Percentiles rank a stretch among this genome's conserved stretches.
Evolutionary conservation across 257 asterid genomes (phyloP).

Genomic region (Scutellaria galericulata): DNA sequence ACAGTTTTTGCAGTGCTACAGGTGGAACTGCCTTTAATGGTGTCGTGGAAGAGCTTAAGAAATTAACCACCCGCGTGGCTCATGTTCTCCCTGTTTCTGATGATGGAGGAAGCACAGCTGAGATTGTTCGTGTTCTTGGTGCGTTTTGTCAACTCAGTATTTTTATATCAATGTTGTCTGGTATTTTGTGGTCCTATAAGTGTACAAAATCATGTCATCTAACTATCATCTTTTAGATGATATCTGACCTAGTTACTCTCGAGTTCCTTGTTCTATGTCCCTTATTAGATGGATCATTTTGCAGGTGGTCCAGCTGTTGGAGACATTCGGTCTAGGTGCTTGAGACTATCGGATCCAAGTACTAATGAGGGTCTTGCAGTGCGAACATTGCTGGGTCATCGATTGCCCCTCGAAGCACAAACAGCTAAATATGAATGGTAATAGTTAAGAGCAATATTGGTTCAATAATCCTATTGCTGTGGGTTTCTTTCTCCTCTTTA

Average conservation of each 20-base stretch:
- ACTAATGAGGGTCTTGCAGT: slow-evolving; percentile 91
- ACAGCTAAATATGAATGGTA: slow-evolving; percentile 88
- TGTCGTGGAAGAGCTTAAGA: slow-evolving; percentile 93
- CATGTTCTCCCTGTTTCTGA: slow-evolving; percentile 98
- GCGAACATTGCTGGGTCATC: slow-evolving; percentile 85
- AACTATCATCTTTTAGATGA: not conserved
- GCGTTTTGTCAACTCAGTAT: slow-evolving; percentile 33
- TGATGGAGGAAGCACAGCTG: slow-evolving; percentile 99
- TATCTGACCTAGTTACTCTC: not conserved
- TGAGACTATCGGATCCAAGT: slow-evolving; percentile 90
- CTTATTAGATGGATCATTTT: slow-evolving; percentile 27
- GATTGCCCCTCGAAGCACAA: slow-evolving; percentile 83
- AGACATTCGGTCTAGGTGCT: slow-evolving; percentile 94
- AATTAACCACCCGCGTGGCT: slow-evolving; percentile 82
- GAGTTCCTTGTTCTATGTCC: not conserved
- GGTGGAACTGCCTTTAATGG: slow-evolving; percentile 99
- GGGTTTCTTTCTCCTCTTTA: not conserved
- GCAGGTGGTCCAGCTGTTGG: slow-evolving; percentile 99
- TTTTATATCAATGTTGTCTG: slow-evolving; percentile 22
- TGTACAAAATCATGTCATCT: not conserved
- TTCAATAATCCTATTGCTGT: slow-evolving; percentile 16
- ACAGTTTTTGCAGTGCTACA: slow-evolving; percentile 44
- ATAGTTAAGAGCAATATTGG: slow-evolving; percentile 31
- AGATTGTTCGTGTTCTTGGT: slow-evolving; percentile 99
- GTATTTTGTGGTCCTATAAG: not conserved